phyloP scores from a whole-genome alignment of 441 rosid genomes.

The Croton setiger region DNA sequence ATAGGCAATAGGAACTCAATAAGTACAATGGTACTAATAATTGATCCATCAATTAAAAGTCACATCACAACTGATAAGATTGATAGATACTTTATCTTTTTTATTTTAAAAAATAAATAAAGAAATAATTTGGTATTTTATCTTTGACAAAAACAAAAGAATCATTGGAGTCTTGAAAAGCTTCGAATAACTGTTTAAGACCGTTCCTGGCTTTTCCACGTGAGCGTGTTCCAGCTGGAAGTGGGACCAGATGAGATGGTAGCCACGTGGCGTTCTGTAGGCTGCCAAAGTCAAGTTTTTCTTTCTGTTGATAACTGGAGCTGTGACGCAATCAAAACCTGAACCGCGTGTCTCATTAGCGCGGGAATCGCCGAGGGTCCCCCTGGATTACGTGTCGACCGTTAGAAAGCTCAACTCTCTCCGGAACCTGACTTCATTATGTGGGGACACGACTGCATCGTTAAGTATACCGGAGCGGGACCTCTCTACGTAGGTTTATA shows the following conservation, averaged over 20 bases:
- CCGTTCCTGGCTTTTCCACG: conserved; percentile 9
- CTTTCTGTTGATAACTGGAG: background rate
- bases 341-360: conserved; percentile 33
- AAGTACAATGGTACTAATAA: background rate
- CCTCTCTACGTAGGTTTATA: background rate
- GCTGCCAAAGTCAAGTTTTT: conserved; percentile 3
- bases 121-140: background rate
- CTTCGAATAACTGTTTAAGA: too few species aligned
- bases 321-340: conserved; percentile 32
- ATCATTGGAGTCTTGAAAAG: background rate
- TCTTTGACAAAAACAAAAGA: background rate
- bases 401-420: conserved; percentile 30
- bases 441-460: conserved; percentile 11
- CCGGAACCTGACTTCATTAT: conserved; percentile 20
- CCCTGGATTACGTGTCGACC: conserved; percentile 34
- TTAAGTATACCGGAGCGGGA: conserved; percentile 9
- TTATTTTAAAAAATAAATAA: background rate
- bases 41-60: background rate
- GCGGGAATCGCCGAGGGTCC: conserved; percentile 22
- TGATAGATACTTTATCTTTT: background rate
- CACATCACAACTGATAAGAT: background rate
- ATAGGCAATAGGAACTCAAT: too few species aligned
- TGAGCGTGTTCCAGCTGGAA: conserved; percentile 16
- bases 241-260: background rate
- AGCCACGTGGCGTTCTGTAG: conserved; percentile 14